These are phyloP conservation scores for Amanita thiersii DNA, from an alignment of 768 basidiomycete species.

Conservation along the genomic window DNA sequence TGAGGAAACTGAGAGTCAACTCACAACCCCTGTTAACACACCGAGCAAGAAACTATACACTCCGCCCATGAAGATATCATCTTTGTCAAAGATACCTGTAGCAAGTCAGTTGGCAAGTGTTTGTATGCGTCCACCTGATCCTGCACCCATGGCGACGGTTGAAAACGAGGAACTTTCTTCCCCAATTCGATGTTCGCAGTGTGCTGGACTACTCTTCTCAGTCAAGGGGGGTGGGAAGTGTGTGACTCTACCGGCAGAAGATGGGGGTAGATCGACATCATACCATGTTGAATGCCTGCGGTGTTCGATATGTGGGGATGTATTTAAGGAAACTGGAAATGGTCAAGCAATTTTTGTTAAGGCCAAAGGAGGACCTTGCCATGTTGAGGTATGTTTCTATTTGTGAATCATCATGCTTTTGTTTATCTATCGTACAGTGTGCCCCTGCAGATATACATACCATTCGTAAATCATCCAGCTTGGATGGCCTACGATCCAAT, in stretches of 20 bases:
- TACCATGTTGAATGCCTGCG: constrained; percentile 76
- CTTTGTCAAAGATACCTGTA: constrained; percentile 5
- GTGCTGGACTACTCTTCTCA: constrained; percentile 49
- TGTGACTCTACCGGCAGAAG: constrained; percentile 58
- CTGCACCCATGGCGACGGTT: background rate
- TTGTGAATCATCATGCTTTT: background rate
- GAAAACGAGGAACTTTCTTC: background rate
- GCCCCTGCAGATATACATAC: constrained; percentile 33
- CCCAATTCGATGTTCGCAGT: constrained; percentile 42
- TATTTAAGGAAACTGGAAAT: constrained; percentile 51
- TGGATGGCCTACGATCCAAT: constrained; percentile 15
- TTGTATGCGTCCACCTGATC: background rate
- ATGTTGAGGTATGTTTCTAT: constrained; percentile 40
- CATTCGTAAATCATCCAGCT: constrained; percentile 25
- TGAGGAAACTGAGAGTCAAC: constrained; percentile 23
- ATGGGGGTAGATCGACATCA: constrained; percentile 39
- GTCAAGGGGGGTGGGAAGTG: constrained; percentile 53
- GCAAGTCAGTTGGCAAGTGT: constrained; percentile 9
- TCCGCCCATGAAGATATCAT: background rate
- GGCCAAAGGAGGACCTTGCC: constrained; percentile 57
- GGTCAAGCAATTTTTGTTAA: constrained; percentile 70
- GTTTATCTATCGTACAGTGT: constrained; percentile 24
- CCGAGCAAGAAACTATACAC: constrained; percentile 14
- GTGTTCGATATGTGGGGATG: constrained; percentile 55
- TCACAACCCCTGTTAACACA: constrained; percentile 26